Evolutionary conservation across 2,329 filamentous ascomycete species (phyloP).

Genomic region (Apiospora malaysiana): DNA sequence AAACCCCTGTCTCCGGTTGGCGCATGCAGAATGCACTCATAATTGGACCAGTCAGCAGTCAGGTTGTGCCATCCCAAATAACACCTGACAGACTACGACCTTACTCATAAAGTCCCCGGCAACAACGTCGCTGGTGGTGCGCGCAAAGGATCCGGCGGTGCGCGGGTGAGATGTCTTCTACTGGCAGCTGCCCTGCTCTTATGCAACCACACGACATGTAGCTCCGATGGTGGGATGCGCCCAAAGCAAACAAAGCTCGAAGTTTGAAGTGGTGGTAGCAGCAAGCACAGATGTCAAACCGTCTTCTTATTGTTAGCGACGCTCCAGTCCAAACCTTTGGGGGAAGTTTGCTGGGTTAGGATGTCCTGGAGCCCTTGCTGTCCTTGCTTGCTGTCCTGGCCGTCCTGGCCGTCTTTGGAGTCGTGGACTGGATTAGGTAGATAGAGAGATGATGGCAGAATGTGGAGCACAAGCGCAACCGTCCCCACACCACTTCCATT

Average conservation of each 20-base stretch:
- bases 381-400: not conserved
- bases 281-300: slow-evolving; percentile 6
- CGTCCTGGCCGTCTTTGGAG: too few species aligned
- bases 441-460: slow-evolving; percentile 19
- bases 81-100: slow-evolving; percentile 1
- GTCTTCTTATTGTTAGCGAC: slow-evolving; percentile 17
- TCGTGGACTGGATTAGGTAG: not conserved
- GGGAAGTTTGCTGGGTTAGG: slow-evolving; percentile 13
- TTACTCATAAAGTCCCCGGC: slow-evolving; percentile 5
- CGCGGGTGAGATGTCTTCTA: slow-evolving; percentile 15
- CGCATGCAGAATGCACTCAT: slow-evolving; percentile 18
- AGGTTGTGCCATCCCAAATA: slow-evolving; percentile 19
- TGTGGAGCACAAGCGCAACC: slow-evolving; percentile 17
- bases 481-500: slow-evolving; percentile 13
- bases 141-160: slow-evolving; percentile 14
- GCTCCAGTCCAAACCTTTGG: slow-evolving; percentile 11
- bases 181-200: slow-evolving; percentile 12
- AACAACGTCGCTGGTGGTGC: not conserved
- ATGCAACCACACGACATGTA: slow-evolving; percentile 18
- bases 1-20: slow-evolving; percentile 18
- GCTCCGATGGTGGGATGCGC: slow-evolving; percentile 15
- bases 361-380: not conserved
- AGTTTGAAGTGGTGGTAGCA: slow-evolving; percentile 6
- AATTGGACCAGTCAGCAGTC: not conserved
- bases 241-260: slow-evolving; percentile 19